Evolutionary conservation across 805 yeast genomes (phyloP), one percentile per base, ranked within the genome.

Genomic region (Candida bentonensis): DNA sequence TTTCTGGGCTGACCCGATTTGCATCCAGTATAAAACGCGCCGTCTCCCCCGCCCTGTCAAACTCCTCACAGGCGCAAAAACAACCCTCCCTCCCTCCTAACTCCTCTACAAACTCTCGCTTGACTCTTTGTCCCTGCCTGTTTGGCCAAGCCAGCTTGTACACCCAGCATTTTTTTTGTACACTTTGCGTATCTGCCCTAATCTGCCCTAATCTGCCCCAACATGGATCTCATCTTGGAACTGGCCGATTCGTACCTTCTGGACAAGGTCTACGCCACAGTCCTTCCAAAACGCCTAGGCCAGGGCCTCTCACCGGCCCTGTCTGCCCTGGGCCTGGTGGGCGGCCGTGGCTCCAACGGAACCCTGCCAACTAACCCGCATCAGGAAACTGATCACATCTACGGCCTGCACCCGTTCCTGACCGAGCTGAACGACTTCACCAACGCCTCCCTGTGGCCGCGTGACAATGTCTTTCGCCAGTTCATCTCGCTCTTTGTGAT

Each of bases 161-260:
- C n/a, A n/a, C n/a, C n/a, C n/a, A n/a, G n/a, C n/a, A n/a, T n/a
- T n/a, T 40, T 23, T 22, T 21, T 20, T 40, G 21, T 40, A 21
- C 26, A 13, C 23, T 21, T 25, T 26, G 28, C 15, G 15, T 17
- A 11, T 15, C 36, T 30, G 13, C 36, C 26, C 30, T 4, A 40
- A 23, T 9, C 17, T 4, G 15, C 34, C 15, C 23, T 40, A 34
- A 21, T 13, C 17, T 9, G 3, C n/a, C 15, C 13, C 48, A 58
- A 41, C 46, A 89, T 92, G 98, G 98, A 92, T 80, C 68, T 92
- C 57, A 87, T 86, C 21, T 72, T 92, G 43, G 98, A 92, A 62
- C 67, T 77, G 21, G 64, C 69, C 40, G 98, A 92, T 64, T 70
- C 83, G 41, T 83, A 65, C 53, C 55, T 77, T 23, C 73, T 89